These are phyloP conservation scores for Inga leiocalycina DNA, from an alignment of 306 rosid genomes.

Conservation along the genomic window DNA sequence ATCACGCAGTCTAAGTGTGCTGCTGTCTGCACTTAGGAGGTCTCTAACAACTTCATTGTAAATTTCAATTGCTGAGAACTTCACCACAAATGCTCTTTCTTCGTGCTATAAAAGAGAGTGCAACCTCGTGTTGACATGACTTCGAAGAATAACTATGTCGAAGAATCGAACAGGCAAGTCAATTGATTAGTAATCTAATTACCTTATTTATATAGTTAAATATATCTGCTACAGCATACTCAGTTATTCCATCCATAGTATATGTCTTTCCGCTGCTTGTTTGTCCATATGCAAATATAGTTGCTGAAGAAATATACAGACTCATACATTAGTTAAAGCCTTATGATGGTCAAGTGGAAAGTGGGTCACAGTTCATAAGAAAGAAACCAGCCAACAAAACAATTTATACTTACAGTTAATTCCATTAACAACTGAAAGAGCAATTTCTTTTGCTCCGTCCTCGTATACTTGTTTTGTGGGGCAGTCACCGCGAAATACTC, in stretches of 20 bases:
- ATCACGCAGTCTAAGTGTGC: constrained; percentile 89
- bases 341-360: constrained; percentile 12
- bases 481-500: constrained; percentile 88
- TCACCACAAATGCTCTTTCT: constrained; percentile 90
- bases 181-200: constrained; percentile 29
- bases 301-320: constrained; percentile 63
- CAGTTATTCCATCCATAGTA: constrained; percentile 97
- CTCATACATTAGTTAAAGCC: constrained; percentile 24
- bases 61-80: constrained; percentile 95
- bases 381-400: constrained; percentile 36
- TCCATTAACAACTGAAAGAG: constrained; percentile 90
- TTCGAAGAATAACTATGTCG: constrained; percentile 9
- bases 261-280: constrained; percentile 99
- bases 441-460: constrained; percentile 86
- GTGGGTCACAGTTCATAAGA: constrained; percentile 26
- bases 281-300: constrained; percentile 98
- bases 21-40: constrained; percentile 81
- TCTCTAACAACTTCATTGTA: constrained; percentile 98
- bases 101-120: constrained; percentile 68
- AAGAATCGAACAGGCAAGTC: constrained; percentile 20
- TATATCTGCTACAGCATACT: constrained; percentile 85
- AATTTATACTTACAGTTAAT: constrained; percentile 80
- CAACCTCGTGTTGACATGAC: constrained; percentile 31
- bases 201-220: constrained; percentile 86
- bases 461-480: constrained; percentile 86